These are phyloP conservation scores for Tetrahymena malaccensis DNA, from an alignment of 73 alveolate species.

Conservation along the genomic window DNA sequence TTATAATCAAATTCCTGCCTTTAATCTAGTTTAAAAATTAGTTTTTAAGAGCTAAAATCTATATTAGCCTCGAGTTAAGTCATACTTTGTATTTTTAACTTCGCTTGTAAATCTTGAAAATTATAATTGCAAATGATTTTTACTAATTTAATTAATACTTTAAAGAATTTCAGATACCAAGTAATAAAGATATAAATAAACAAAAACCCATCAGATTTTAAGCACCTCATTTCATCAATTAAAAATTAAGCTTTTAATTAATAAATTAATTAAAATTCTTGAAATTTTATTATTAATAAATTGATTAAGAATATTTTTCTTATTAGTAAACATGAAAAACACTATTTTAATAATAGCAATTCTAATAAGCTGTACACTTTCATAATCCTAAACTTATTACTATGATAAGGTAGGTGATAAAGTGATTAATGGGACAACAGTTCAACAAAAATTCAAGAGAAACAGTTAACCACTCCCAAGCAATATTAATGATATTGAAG, in stretches of 20 bases:
- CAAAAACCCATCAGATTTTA: background rate
- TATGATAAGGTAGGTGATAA: background rate
- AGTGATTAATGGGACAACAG: background rate
- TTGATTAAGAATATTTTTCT: background rate
- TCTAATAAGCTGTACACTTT: background rate
- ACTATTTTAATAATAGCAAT: background rate
- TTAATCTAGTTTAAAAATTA: background rate
- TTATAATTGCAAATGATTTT: too few relatives aligned
- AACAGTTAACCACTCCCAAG: background rate
- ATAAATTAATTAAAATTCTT: too few relatives aligned
- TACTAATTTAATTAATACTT: too few relatives aligned
- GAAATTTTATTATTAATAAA: too few relatives aligned
- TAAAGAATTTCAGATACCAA: background rate
- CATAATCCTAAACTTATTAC: background rate
- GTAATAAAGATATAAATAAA: background rate
- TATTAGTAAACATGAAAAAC: background rate
- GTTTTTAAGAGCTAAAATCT: background rate
- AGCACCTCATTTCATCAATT: background rate
- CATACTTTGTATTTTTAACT: background rate
- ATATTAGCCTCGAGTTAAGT: background rate
- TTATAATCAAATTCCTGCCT: background rate
- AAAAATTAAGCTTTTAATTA: background rate
- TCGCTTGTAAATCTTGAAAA: background rate
- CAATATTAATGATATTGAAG: background rate
- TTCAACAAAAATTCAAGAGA: background rate